Evolutionary conservation across 2,329 filamentous ascomycete species (phyloP).

Genomic region (Didymella exigua): DNA sequence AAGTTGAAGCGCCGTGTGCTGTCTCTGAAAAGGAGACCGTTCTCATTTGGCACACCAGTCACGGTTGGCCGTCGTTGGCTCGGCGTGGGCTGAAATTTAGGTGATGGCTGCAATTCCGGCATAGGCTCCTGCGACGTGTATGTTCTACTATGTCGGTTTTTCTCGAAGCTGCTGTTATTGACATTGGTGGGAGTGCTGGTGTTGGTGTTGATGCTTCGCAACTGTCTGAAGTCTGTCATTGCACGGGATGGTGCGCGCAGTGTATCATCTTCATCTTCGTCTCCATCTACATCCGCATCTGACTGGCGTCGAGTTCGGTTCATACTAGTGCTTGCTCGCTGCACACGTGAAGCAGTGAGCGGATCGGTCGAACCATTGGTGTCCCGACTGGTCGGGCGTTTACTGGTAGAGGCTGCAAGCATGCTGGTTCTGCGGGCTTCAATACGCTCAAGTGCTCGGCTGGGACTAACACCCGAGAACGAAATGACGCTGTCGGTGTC

Average conservation of each 20-base stretch:
- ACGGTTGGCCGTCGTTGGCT: slow-evolving; percentile 42
- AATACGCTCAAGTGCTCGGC: slow-evolving; percentile 50
- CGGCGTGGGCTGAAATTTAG: slow-evolving; percentile 34
- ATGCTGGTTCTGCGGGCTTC: slow-evolving; percentile 52
- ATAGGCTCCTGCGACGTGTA: slow-evolving; percentile 48
- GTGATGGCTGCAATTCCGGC: slow-evolving; percentile 43
- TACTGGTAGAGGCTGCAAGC: slow-evolving; percentile 25
- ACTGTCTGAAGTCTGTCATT: slow-evolving; percentile 52
- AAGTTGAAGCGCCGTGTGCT: slow-evolving; percentile 35
- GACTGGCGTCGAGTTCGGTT: slow-evolving; percentile 43
- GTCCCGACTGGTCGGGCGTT: slow-evolving; percentile 42
- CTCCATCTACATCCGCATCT: slow-evolving; percentile 42
- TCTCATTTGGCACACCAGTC: slow-evolving; percentile 29
- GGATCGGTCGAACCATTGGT: slow-evolving; percentile 25
- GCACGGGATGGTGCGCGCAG: slow-evolving; percentile 56
- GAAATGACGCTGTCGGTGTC: slow-evolving; percentile 38
- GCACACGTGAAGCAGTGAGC: slow-evolving; percentile 37
- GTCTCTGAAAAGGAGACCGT: slow-evolving; percentile 37
- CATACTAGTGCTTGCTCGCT: slow-evolving; percentile 48
- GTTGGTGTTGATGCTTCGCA: slow-evolving; percentile 32
- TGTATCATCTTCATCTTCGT: slow-evolving; percentile 49
- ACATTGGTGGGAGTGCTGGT: slow-evolving; percentile 29
- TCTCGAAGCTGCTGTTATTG: slow-evolving; percentile 20
- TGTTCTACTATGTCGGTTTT: slow-evolving; percentile 36
- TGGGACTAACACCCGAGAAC: slow-evolving; percentile 40